Base-by-base conservation (phyloP, 345 rosid species). In the Populus nigra region DNA sequence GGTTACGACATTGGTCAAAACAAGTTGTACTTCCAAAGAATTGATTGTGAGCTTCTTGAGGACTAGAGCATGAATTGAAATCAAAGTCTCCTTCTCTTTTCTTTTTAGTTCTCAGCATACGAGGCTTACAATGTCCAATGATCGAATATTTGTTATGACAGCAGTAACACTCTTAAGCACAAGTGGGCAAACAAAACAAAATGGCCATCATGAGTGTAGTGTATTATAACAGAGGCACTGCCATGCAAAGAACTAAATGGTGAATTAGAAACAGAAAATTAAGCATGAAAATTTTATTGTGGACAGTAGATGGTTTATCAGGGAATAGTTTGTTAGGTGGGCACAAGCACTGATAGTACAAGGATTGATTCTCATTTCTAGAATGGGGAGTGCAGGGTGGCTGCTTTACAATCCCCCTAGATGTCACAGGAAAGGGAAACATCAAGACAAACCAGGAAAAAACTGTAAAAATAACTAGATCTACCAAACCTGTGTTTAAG, bases 401-500 rank as follows among this genome's bases (percentile, higher is more conserved):
- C 7, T 49, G 43, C 12, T 59, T 39, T 36, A 20, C 76, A 77
- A 50, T 35, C 49, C 72, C 45, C 79, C 77, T 72, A 17, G 35
- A 39, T 57, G 80, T 74, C 74, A 41, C 63, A 63, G 38, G 49
- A 77, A 79, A 45, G 11, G 18, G 22, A 72, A 41, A 62, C 10
- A 71, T 29, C 36, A 66, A 69, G 27, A 15, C 43, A 25, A n/a
- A n/a, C 61, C 22, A 47, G 36, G 5, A 38, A 43, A 20, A 5
- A 31, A 49, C 7, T 22, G 18, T 10, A 59, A 27, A 41, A 22
- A 53, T 1, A 70, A 6, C 80, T 75, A 77, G 8, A 66, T 76
- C 83, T 61, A 47, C 49, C 39, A 69, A 80, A 59, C 81, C 79
- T 72, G 79, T 86, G 59, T 71, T n/a, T 36, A 12, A 69, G 38